Conservation (phyloP, 805 yeast genomes). For the Zygosaccharomyces gambellarensis region DNA sequence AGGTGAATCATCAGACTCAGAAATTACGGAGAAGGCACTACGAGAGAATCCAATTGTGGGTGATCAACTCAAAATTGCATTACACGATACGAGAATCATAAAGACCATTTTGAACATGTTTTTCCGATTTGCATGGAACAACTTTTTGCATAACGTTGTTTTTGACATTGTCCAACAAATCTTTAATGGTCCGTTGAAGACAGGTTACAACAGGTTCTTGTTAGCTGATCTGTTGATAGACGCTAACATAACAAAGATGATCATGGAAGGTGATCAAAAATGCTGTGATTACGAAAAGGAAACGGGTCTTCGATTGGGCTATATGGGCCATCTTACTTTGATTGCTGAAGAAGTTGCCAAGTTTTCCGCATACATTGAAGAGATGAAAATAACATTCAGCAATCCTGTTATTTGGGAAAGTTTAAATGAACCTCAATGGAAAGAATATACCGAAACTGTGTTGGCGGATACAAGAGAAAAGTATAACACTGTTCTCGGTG, state of each 20-base stretch:
- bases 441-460: slow-evolving; percentile 72
- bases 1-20: slow-evolving; percentile 27
- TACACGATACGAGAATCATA: slow-evolving; percentile 60
- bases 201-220: slow-evolving; percentile 66
- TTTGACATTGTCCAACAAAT: slow-evolving; percentile 81
- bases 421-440: slow-evolving; percentile 50
- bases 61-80: slow-evolving; percentile 62
- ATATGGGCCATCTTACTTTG: slow-evolving; percentile 91
- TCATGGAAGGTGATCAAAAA: slow-evolving; percentile 58
- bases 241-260: slow-evolving; percentile 54
- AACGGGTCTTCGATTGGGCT: slow-evolving; percentile 73
- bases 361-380: slow-evolving; percentile 49
- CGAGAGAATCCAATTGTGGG: slow-evolving; percentile 61
- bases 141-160: slow-evolving; percentile 79
- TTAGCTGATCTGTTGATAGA: slow-evolving; percentile 58
- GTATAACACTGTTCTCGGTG: slow-evolving; percentile 90
- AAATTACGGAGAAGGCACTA: slow-evolving; percentile 36
- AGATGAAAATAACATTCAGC: slow-evolving; percentile 29
- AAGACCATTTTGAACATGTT: slow-evolving; percentile 60
- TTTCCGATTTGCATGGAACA: slow-evolving; percentile 75
- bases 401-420: slow-evolving; percentile 25
- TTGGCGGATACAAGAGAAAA: slow-evolving; percentile 87
- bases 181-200: slow-evolving; percentile 65
- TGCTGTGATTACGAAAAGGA: slow-evolving; percentile 57
- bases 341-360: slow-evolving; percentile 96